Percentiles rank a stretch among this genome's conserved stretches.
phyloP scores from a whole-genome alignment of 768 basidiomycete species.

The Tremella mesenterica region DNA sequence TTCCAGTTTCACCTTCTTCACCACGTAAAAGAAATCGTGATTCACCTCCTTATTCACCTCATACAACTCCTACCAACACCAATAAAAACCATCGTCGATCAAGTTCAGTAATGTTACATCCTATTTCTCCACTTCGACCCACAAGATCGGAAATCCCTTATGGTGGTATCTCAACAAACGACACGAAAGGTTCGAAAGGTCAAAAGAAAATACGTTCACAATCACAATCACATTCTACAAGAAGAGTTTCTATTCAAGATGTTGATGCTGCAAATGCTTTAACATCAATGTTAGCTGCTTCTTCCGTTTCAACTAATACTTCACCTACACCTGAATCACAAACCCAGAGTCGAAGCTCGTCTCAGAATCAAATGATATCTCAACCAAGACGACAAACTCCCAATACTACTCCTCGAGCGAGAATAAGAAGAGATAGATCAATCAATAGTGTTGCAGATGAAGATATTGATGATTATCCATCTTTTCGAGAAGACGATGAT shows the following conservation, averaged over 20 bases:
- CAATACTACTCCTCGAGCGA: not conserved
- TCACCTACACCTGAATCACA: not conserved
- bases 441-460: not conserved
- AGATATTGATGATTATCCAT: constrained; percentile 3
- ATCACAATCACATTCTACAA: constrained; percentile 23
- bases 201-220: constrained; percentile 29
- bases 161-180: constrained; percentile 4
- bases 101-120: not conserved
- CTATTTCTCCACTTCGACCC: not conserved
- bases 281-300: constrained; percentile 31
- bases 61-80: not conserved
- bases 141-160: not conserved
- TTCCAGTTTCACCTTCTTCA: constrained; percentile 16
- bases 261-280: constrained; percentile 40
- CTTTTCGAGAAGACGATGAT: too few species aligned
- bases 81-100: constrained; percentile 2
- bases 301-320: constrained; percentile 1
- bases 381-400: not conserved
- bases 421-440: constrained; percentile 3
- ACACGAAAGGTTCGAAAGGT: constrained; percentile 1
- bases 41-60: constrained; percentile 7
- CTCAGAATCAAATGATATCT: not conserved
- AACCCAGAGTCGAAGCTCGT: not conserved
- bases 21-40: constrained; percentile 28
- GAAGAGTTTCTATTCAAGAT: constrained; percentile 24